Conservation (phyloP, 2,329 filamentous ascomycete species). For the Botryosphaeria agaves region DNA sequence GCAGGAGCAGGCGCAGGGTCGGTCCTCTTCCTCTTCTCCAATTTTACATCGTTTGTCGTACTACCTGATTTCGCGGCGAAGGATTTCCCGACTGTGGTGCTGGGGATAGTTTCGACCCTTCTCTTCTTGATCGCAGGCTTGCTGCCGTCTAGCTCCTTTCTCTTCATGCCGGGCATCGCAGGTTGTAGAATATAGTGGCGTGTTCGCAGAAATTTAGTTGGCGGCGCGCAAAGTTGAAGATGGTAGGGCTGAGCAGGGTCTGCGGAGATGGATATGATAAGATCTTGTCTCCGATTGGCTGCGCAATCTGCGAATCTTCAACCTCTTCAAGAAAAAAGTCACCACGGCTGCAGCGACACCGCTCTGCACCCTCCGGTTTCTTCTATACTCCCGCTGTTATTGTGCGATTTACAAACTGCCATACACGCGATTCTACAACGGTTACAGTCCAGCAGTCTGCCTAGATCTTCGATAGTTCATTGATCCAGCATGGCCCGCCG, state of each 20-base stretch:
- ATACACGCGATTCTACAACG: no score
- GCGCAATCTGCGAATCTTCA: slow-evolving; percentile 4
- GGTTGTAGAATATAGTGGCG: not conserved
- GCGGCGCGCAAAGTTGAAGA: not conserved
- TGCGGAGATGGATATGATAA: slow-evolving; percentile 8
- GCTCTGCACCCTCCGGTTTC: slow-evolving; percentile 5
- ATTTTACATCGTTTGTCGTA: no score
- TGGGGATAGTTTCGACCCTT: no score
- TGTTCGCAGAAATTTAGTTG: not conserved
- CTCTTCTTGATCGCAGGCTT: not conserved
- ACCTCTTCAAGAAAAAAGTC: not conserved
- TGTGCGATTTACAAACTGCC: no score
- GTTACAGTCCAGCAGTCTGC: no score
- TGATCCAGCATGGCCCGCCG: slow-evolving; percentile 59
- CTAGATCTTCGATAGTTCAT: no score
- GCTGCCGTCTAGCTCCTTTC: slow-evolving; percentile 19
- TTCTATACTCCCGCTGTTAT: no score
- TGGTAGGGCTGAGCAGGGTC: slow-evolving; percentile 3
- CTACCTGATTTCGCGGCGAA: no score
- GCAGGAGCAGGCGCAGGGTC: no score
- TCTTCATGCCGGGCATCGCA: slow-evolving; percentile 23
- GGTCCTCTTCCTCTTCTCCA: slow-evolving; percentile 8
- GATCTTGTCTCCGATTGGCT: slow-evolving; percentile 7
- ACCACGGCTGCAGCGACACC: slow-evolving; percentile 5
- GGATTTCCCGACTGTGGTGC: no score